Percentiles rank a stretch among this genome's conserved stretches.
phyloP scores from a whole-genome alignment of 805 yeast species.

The Nakazawaea molendinolei region DNA sequence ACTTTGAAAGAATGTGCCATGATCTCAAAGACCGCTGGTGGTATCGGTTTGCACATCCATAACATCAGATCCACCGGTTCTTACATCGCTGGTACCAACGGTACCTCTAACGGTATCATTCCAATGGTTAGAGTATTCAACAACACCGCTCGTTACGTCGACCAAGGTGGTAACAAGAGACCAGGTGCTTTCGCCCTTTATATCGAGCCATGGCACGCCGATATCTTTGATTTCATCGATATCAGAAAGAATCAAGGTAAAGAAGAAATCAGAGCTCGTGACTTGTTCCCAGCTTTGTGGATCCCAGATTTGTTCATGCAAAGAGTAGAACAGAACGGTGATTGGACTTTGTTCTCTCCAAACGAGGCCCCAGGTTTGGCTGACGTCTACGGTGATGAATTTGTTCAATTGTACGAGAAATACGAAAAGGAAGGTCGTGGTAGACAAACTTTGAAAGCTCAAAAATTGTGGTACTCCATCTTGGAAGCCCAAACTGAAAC shows the following conservation, averaged over 20 bases:
- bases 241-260: constrained; percentile 91
- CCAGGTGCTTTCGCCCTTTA: constrained; percentile 97
- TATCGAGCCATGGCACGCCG: constrained; percentile 96
- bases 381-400: constrained; percentile 82
- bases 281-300: constrained; percentile 91
- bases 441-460: constrained; percentile 67
- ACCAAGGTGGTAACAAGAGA: constrained; percentile 96
- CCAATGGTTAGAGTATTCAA: constrained; percentile 97
- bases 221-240: constrained; percentile 79
- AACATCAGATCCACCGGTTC: constrained; percentile 85
- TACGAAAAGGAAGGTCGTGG: constrained; percentile 72
- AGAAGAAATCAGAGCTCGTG: constrained; percentile 91
- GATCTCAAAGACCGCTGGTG: constrained; percentile 93
- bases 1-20: constrained; percentile 84
- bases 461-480: constrained; percentile 85
- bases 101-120: constrained; percentile 84
- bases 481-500: constrained; percentile 93
- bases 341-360: constrained; percentile 90
- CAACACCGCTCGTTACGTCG: constrained; percentile 94
- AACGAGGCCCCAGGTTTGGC: constrained; percentile 80
- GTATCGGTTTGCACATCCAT: constrained; percentile 85
- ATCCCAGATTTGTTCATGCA: constrained; percentile 91
- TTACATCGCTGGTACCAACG: constrained; percentile 86
- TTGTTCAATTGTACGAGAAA: constrained; percentile 58
- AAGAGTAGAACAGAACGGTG: constrained; percentile 69